phyloP scores from a whole-genome alignment of 345 rosid genomes.

The Crucihimalaya himalaica region DNA sequence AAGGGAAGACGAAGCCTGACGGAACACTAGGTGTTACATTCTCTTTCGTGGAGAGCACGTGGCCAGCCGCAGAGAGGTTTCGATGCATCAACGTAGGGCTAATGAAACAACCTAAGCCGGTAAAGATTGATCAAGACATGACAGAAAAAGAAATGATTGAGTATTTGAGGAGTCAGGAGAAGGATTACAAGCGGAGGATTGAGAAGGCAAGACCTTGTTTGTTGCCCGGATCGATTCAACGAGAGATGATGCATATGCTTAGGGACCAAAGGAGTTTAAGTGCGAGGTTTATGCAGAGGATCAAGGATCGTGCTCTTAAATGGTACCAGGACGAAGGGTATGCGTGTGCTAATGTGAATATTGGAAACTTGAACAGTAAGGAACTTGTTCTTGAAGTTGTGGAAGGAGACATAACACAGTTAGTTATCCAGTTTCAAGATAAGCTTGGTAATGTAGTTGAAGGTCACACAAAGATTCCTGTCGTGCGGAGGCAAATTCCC shows the following conservation, averaged over 20 bases:
- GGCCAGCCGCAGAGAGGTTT: constrained; percentile 68
- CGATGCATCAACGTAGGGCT: constrained; percentile 82
- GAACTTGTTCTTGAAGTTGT: constrained; percentile 78
- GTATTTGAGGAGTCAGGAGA: constrained; percentile 66
- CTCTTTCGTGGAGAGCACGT: constrained; percentile 66
- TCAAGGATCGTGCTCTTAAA: constrained; percentile 69
- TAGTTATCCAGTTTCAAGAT: constrained; percentile 71
- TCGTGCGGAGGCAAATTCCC: constrained; percentile 74
- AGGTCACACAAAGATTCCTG: constrained; percentile 67
- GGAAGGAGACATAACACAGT: constrained; percentile 86
- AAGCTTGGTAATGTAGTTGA: constrained; percentile 89
- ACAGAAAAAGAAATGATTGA: constrained; percentile 83
- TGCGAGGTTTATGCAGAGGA: constrained; percentile 72
- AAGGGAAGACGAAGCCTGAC: constrained; percentile 72
- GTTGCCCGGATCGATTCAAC: constrained; percentile 49
- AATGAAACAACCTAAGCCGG: constrained; percentile 68
- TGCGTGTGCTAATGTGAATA: constrained; percentile 70
- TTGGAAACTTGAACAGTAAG: constrained; percentile 66
- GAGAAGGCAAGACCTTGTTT: constrained; percentile 73
- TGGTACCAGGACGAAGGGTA: constrained; percentile 95
- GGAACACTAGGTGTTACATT: constrained; percentile 62
- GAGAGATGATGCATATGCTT: constrained; percentile 69
- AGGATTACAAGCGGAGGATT: constrained; percentile 75
- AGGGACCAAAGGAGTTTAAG: constrained; percentile 65
- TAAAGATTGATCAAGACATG: constrained; percentile 75